Evolutionary conservation across 495 filamentous ascomycete species (phyloP).

Genomic region (Penicillium ucsense): DNA sequence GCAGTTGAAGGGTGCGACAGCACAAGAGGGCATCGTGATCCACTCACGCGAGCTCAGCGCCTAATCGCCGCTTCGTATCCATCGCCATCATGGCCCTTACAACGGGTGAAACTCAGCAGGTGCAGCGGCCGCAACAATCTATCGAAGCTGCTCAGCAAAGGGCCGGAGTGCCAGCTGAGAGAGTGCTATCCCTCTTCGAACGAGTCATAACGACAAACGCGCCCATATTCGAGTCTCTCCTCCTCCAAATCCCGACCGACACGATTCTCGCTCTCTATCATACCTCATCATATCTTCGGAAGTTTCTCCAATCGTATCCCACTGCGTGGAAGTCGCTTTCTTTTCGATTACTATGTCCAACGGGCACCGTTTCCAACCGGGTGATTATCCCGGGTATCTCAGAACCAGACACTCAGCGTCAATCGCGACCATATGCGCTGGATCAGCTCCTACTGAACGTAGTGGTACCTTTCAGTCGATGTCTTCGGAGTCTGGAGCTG

Average conservation of each 20-base stretch:
- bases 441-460: conserved; percentile 48
- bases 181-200: conserved; percentile 41
- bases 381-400: conserved; percentile 25
- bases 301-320: conserved; percentile 46
- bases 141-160: conserved; percentile 22
- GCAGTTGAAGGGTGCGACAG: neutral
- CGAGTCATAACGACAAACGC: conserved; percentile 43
- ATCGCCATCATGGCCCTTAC: conserved; percentile 9
- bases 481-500: conserved; percentile 46
- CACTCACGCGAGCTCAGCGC: conserved; percentile 7
- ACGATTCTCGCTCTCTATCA: conserved; percentile 49
- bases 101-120: conserved; percentile 3
- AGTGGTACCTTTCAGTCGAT: conserved; percentile 44
- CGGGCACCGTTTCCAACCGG: conserved; percentile 25
- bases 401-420: conserved; percentile 31
- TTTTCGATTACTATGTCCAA: conserved; percentile 44
- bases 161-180: conserved; percentile 17
- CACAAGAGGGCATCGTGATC: conserved; percentile 1
- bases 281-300: conserved; percentile 43
- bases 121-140: conserved; percentile 8
- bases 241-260: conserved; percentile 47
- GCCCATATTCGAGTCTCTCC: conserved; percentile 47
- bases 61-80: conserved; percentile 4
- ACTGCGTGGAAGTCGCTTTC: conserved; percentile 53
- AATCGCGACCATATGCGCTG: conserved; percentile 46